Base-by-base conservation (phyloP, 2,329 filamentous ascomycete genomes). In the Aureobasidium uvarum region DNA sequence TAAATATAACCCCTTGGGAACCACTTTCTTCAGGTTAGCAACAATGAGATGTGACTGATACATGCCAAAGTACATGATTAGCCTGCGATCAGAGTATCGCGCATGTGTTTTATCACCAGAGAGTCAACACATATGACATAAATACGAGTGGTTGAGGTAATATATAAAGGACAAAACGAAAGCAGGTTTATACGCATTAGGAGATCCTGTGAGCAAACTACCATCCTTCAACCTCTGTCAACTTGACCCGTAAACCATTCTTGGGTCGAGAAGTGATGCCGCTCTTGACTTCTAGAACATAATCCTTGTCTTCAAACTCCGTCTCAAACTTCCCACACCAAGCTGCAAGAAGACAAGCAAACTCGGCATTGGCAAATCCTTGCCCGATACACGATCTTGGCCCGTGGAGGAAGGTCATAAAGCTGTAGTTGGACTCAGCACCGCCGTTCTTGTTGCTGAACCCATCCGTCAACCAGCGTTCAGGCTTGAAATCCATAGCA, bases 311-410 rank as follows among this genome's bases (percentile, higher is more conserved):
- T 71, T 90, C 87, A 73, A 86, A 77, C 74, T 88, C 83, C 67
- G 86, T 84, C 72, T 87, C 83, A 75, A 96, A 96, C 43, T 85
- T 82, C 0, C 92, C 92, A 4, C 94, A 83, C 82, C 90, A 86
- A 10, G 85, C 83, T 25, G 92, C 92, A 54, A 97, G 74, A 68
- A 97, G 78, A 73, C 89, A 94, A 10, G 91, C 91, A 76, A 96
- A 90, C 80, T 97, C 94, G 0, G 89, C 86, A 74, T 86, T 89
- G 0, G 93, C 90, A 77, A 96, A 96, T 2, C 82, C 81, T 75
- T 88, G 84, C 0, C 92, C 93, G 70, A 96, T 96, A 74, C 93
- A 96, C 72, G 88, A 90, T 62, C 92, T 81, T 1, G 92, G 92
- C 0, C 93, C 93, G 74, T 96, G 91, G 66, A 96, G 76, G 77